Evolutionary conservation across 2,329 filamentous ascomycete genomes (phyloP).

Genomic region (Neonectria faginata): DNA sequence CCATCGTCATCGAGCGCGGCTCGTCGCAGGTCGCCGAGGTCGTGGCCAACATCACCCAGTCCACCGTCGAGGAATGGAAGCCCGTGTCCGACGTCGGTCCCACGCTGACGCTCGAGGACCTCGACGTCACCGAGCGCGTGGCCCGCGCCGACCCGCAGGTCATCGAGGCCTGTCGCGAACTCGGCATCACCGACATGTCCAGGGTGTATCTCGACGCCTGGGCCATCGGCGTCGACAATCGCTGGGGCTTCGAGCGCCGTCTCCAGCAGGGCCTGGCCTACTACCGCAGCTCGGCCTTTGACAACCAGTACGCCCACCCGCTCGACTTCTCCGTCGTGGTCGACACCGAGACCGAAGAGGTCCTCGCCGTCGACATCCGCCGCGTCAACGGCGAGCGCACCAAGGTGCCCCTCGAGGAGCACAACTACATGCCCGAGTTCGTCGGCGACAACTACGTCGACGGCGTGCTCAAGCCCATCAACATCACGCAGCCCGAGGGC

Average conservation of each 20-base stretch:
- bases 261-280: constrained; percentile 87
- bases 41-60: constrained; percentile 60
- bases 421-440: constrained; percentile 54
- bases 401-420: constrained; percentile 54
- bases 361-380: constrained; percentile 58
- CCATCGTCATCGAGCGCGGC: constrained; percentile 60
- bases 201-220: constrained; percentile 88
- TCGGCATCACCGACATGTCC: constrained; percentile 84
- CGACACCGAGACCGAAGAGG: constrained; percentile 61
- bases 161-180: constrained; percentile 79
- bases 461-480: constrained; percentile 52
- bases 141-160: constrained; percentile 77
- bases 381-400: constrained; percentile 61
- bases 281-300: constrained; percentile 78
- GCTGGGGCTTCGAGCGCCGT: constrained; percentile 77
- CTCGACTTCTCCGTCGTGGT: constrained; percentile 60
- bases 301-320: constrained; percentile 72
- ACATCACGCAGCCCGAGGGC: constrained; percentile 55
- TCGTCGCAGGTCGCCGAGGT: constrained; percentile 60
- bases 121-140: constrained; percentile 78
- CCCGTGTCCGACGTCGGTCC: constrained; percentile 60
- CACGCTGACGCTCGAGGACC: constrained; percentile 80
- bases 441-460: constrained; percentile 51
- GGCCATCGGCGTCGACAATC: constrained; percentile 86
- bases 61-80: constrained; percentile 58